phyloP scores from a whole-genome alignment of 176 grass and related monocot genomes.

The Oryza punctata region DNA sequence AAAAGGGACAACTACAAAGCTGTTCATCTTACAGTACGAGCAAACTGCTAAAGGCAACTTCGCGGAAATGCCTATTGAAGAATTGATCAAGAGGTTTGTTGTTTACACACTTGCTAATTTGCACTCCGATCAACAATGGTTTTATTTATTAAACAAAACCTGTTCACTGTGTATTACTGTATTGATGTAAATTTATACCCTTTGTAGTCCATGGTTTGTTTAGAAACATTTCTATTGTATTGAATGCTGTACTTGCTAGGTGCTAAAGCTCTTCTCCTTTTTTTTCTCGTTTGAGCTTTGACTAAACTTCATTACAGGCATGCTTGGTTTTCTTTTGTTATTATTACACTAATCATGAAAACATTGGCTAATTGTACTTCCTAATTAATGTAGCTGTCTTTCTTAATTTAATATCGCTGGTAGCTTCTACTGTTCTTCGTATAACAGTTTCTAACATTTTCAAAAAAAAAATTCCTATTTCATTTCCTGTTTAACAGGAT shows the following conservation, averaged over 20 bases:
- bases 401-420: background rate
- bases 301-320: background rate
- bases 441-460: slow-evolving; percentile 4
- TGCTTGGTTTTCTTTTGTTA: background rate
- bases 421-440: background rate
- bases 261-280: background rate
- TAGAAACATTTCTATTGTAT: background rate
- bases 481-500: slow-evolving; percentile 35
- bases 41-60: slow-evolving; percentile 24
- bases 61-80: slow-evolving; percentile 45
- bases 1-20: slow-evolving; percentile 43
- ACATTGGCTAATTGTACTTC: background rate
- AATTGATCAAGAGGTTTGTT: slow-evolving; percentile 55
- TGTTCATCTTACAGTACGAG: slow-evolving; percentile 51
- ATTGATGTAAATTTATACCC: background rate
- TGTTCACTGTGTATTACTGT: background rate
- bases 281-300: background rate
- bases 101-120: slow-evolving; percentile 3
- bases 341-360: slow-evolving; percentile 5
- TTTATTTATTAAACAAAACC: slow-evolving; percentile 25
- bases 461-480: too few relatives aligned
- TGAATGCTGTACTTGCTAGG: background rate
- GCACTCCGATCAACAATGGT: background rate
- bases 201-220: background rate
- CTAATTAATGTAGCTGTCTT: background rate